Evolutionary conservation across 441 rosid genomes (phyloP).

Genomic region (Sinapis alba): DNA sequence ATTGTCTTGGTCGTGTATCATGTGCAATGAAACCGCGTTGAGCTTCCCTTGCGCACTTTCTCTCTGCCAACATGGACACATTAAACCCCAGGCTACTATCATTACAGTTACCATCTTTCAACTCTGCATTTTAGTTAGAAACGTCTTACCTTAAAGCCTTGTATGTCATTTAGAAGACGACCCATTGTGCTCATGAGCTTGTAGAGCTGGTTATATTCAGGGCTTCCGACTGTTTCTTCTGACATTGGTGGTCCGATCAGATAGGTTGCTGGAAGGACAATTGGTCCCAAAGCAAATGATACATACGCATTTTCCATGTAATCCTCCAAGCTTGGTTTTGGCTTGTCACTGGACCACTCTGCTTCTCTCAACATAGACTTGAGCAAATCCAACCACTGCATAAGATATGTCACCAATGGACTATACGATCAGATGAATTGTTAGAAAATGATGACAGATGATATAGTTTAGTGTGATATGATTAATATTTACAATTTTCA

Average conservation of each 20-base stretch:
- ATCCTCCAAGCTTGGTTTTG: conserved; percentile 62
- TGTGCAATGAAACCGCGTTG: conserved; percentile 59
- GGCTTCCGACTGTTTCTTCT: conserved; percentile 45
- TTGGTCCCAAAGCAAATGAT: conserved; percentile 84
- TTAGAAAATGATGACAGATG: not conserved
- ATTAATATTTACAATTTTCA: conserved; percentile 50
- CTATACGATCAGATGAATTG: conserved; percentile 1
- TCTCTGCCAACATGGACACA: conserved; percentile 50
- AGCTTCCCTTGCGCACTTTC: conserved; percentile 72
- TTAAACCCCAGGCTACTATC: not conserved
- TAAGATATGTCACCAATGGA: conserved; percentile 10
- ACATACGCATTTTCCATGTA: conserved; percentile 70
- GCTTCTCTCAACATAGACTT: conserved; percentile 72
- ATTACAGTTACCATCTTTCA: conserved; percentile 1
- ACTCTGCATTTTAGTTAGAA: not conserved
- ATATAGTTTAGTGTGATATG: not conserved
- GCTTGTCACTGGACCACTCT: conserved; percentile 52
- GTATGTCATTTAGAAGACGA: conserved; percentile 79
- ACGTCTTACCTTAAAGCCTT: conserved; percentile 55
- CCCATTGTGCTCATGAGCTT: conserved; percentile 71
- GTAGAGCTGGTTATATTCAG: conserved; percentile 47
- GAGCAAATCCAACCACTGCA: conserved; percentile 84
- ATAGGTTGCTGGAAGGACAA: conserved; percentile 67
- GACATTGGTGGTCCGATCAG: conserved; percentile 68
- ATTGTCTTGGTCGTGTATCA: conserved; percentile 42